Percentiles rank a stretch among this genome's conserved stretches.
Conservation (phyloP, 768 basidiomycete species). For the Leccinum disarticulatum region DNA sequence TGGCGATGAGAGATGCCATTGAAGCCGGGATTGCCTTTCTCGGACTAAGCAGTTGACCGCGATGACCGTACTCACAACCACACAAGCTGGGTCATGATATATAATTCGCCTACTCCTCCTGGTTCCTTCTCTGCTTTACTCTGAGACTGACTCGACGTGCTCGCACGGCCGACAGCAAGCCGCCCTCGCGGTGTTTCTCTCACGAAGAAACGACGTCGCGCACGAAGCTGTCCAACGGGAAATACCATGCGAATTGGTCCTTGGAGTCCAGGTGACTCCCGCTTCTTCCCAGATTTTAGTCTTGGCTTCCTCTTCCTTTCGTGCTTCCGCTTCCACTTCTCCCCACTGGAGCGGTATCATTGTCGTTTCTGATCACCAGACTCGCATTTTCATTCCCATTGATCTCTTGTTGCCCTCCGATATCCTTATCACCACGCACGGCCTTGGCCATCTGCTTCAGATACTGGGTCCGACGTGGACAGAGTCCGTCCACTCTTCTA, state of each 20-base stretch:
- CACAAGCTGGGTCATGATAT: too few relatives aligned
- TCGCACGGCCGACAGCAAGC: too few relatives aligned
- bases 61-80: too few relatives aligned
- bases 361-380: not conserved
- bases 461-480: too few relatives aligned
- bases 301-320: constrained; percentile 13
- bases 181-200: too few relatives aligned
- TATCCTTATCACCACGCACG: constrained; percentile 42
- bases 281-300: constrained; percentile 56
- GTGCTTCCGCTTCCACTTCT: not conserved
- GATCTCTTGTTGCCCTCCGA: too few relatives aligned
- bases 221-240: too few relatives aligned
- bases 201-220: not conserved
- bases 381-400: not conserved
- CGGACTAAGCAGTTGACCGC: not conserved
- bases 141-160: too few relatives aligned
- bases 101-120: too few relatives aligned
- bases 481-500: too few relatives aligned
- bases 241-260: not conserved
- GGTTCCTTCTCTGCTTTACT: too few relatives aligned
- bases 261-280: constrained; percentile 41
- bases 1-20: constrained; percentile 76
- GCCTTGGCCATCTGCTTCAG: not conserved
- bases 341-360: not conserved
- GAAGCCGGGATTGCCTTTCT: constrained; percentile 38